Evolutionary conservation across 2,329 filamentous ascomycete species (phyloP).

Genomic region (Coniosporium tulheliwenetii): DNA sequence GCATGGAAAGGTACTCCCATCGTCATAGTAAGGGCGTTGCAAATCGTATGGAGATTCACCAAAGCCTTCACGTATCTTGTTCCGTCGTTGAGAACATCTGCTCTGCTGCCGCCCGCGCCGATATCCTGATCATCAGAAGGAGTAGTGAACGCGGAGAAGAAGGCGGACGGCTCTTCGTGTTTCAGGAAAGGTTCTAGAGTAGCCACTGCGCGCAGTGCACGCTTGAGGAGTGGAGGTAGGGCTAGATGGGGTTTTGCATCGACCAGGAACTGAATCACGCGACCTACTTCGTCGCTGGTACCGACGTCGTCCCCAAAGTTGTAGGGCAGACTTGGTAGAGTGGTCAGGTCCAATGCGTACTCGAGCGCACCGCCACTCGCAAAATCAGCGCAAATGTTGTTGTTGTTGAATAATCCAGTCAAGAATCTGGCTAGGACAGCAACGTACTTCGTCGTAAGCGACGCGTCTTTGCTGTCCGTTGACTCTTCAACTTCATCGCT

Average conservation of each 20-base stretch:
- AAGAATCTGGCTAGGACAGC: slow-evolving; percentile 66
- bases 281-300: slow-evolving; percentile 54
- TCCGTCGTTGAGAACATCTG: slow-evolving; percentile 36
- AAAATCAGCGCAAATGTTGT: slow-evolving; percentile 55
- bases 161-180: slow-evolving; percentile 37
- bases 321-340: slow-evolving; percentile 63
- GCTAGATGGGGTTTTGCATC: slow-evolving; percentile 70
- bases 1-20: slow-evolving; percentile 37
- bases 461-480: slow-evolving; percentile 33
- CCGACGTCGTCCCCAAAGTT: slow-evolving; percentile 48
- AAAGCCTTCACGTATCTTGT: slow-evolving; percentile 67
- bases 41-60: slow-evolving; percentile 59
- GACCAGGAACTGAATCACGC: slow-evolving; percentile 61
- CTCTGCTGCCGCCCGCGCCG: slow-evolving; percentile 15
- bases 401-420: slow-evolving; percentile 59
- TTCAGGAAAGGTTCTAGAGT: slow-evolving; percentile 50
- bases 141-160: slow-evolving; percentile 36
- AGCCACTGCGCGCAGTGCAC: slow-evolving; percentile 55
- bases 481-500: slow-evolving; percentile 27
- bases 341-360: slow-evolving; percentile 67
- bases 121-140: slow-evolving; percentile 2
- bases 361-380: slow-evolving; percentile 70
- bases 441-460: slow-evolving; percentile 52
- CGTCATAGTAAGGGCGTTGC: slow-evolving; percentile 58
- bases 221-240: slow-evolving; percentile 63